These are phyloP conservation scores for Pezicula carpinea DNA, from an alignment of 2,329 filamentous ascomycete genomes.

Conservation along the genomic window DNA sequence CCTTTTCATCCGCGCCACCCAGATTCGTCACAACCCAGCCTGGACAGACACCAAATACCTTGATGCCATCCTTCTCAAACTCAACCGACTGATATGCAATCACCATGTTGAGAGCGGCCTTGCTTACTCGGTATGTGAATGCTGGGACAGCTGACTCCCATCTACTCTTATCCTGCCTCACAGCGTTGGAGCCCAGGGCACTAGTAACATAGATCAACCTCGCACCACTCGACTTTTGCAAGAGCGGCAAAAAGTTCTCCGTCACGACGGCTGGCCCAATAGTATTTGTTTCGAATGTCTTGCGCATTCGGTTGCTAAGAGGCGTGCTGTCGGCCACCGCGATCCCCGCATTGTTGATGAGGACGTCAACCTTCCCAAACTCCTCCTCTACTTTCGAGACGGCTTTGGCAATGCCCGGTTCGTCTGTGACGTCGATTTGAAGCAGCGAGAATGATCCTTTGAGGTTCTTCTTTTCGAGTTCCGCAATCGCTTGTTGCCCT, in stretches of 20 bases:
- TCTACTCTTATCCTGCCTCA: constrained; percentile 9
- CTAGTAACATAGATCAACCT: constrained; percentile 15
- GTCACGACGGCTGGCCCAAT: constrained; percentile 14
- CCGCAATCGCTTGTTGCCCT: constrained; percentile 14
- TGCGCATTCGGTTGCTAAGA: constrained; percentile 1
- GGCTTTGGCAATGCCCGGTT: constrained; percentile 5
- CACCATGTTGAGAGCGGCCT: constrained; percentile 23
- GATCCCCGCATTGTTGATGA: constrained; percentile 22
- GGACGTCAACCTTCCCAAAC: constrained; percentile 26
- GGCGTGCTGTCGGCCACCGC: background rate
- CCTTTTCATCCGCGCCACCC: constrained; percentile 13
- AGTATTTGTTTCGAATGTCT: constrained; percentile 14
- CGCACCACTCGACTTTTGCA: constrained; percentile 10
- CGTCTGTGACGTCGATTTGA: constrained; percentile 15
- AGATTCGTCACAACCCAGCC: constrained; percentile 32
- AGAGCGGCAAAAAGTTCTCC: constrained; percentile 11
- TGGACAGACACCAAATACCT: constrained; percentile 27
- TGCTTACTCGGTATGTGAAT: constrained; percentile 14
- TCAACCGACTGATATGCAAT: constrained; percentile 4
- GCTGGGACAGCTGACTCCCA: constrained; percentile 1
- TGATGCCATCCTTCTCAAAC: constrained; percentile 12
- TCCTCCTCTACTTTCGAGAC: constrained; percentile 5
- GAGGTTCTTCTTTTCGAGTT: constrained; percentile 10
- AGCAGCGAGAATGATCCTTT: constrained; percentile 14
- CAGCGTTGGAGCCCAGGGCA: constrained; percentile 12